These are phyloP conservation scores for Lablab purpureus DNA, from an alignment of 306 rosid genomes.

Conservation along the genomic window DNA sequence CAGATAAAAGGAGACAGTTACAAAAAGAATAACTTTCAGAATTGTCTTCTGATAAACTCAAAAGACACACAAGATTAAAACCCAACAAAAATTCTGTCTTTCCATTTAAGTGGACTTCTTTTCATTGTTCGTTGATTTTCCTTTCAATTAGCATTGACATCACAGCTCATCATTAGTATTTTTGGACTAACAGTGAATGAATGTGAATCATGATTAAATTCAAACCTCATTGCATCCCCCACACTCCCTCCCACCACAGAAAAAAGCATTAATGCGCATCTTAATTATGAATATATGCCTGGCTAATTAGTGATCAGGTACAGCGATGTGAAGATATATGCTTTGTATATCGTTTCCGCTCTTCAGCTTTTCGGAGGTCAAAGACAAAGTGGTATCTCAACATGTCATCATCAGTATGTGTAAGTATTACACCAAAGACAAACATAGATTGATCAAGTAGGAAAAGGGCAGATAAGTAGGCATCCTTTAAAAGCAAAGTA, in stretches of 20 bases:
- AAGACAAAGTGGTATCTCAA: conserved; percentile 32
- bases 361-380: conserved; percentile 25
- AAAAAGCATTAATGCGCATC: too few species aligned
- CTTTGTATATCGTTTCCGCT: neutral
- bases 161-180: neutral
- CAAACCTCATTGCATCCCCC: too few species aligned
- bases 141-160: conserved; percentile 23
- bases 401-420: conserved; percentile 24
- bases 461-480: conserved; percentile 36
- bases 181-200: neutral
- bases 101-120: conserved; percentile 16
- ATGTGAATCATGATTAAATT: neutral
- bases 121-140: conserved; percentile 31
- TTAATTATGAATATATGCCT: too few species aligned
- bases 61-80: conserved; percentile 29
- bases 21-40: conserved; percentile 10
- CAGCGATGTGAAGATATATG: conserved; percentile 17
- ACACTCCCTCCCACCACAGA: too few species aligned
- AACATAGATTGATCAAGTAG: conserved; percentile 27
- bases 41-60: conserved; percentile 32
- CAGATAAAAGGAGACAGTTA: conserved; percentile 17
- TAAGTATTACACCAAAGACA: conserved; percentile 18
- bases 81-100: conserved; percentile 8
- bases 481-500: conserved; percentile 46
- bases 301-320: neutral